Percentiles rank a stretch among this genome's conserved stretches.
These are phyloP conservation scores for Globisporangium perplexum DNA, from an alignment of 352 stramenopile genomes.

Conservation along the genomic window DNA sequence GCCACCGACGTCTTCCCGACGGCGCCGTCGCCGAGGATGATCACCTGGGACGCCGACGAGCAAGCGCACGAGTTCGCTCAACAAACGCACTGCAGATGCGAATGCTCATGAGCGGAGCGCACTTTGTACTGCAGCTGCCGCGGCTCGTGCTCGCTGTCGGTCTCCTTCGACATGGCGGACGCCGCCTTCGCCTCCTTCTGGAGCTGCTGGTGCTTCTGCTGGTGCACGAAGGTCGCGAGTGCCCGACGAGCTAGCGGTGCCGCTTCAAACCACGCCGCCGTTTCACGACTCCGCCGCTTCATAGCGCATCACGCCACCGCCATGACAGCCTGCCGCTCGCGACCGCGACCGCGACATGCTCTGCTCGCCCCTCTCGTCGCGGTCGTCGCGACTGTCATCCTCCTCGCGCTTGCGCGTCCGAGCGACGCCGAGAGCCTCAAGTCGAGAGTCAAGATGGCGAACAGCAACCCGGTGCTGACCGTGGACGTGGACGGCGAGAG, in stretches of 20 bases:
- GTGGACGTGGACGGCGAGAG: conserved; percentile 23
- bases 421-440: conserved; percentile 1
- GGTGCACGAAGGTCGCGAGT: not conserved
- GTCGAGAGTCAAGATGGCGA: conserved; percentile 29
- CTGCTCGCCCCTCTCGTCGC: not conserved
- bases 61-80: not conserved
- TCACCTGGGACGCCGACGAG: conserved; percentile 51
- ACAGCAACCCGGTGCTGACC: conserved; percentile 35
- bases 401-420: not conserved
- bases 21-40: conserved; percentile 91
- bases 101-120: not conserved
- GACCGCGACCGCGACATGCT: too few species aligned
- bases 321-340: not conserved
- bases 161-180: conserved; percentile 82
- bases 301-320: not conserved
- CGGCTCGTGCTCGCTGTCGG: conserved; percentile 72
- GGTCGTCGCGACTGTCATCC: not conserved
- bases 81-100: too few species aligned
- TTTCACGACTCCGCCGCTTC: conserved; percentile 1
- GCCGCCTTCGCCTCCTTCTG: not conserved
- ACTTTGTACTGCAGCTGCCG: conserved; percentile 89
- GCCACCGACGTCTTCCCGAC: conserved; percentile 95
- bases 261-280: not conserved
- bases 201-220: not conserved
- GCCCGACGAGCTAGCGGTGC: not conserved